A percentile compares a stretch with the other conserved stretches of the same genome.
phyloP scores from a whole-genome alignment of 2,329 filamentous ascomycete species.

The Torrubiellomyces zombiae region DNA sequence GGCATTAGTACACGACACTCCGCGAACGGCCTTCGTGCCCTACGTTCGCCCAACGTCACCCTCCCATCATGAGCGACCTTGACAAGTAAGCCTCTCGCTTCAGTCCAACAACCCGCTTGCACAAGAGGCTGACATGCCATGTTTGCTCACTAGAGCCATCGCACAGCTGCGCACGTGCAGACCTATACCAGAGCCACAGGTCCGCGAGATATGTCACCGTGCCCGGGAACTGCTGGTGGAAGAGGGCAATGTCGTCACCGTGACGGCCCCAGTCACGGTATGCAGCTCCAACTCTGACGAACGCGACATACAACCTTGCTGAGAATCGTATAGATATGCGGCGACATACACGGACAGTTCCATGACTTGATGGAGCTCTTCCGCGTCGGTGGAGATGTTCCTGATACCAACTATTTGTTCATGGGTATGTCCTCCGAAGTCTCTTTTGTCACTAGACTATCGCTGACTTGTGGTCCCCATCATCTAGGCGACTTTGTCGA shows the following conservation, averaged over 20 bases:
- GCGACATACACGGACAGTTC: constrained; percentile 93
- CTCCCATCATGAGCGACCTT: constrained; percentile 65
- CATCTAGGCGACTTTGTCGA: constrained; percentile 80
- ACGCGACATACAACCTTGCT: not conserved
- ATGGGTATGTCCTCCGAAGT: constrained; percentile 49
- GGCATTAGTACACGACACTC: too few relatives aligned
- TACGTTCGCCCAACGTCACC: constrained; percentile 6
- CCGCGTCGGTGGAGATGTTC: constrained; percentile 80
- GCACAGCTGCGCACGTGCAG: constrained; percentile 89
- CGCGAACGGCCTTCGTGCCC: too few relatives aligned
- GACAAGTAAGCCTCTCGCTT: constrained; percentile 49
- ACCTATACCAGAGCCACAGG: constrained; percentile 87
- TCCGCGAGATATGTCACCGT: constrained; percentile 94
- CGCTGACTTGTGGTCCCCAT: too few relatives aligned
- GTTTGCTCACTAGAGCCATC: constrained; percentile 51
- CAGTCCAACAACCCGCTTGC: constrained; percentile 4
- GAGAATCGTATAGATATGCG: constrained; percentile 53
- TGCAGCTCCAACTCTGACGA: constrained; percentile 10
- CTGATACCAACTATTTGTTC: constrained; percentile 92
- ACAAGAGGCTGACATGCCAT: not conserved
- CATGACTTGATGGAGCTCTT: constrained; percentile 96
- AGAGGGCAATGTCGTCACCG: constrained; percentile 91
- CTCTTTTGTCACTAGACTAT: not conserved
- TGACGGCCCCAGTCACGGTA: constrained; percentile 88
- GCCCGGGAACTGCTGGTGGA: constrained; percentile 91